Evolutionary conservation across 306 rosid genomes (phyloP).

Genomic region (Lathyrus sativus): DNA sequence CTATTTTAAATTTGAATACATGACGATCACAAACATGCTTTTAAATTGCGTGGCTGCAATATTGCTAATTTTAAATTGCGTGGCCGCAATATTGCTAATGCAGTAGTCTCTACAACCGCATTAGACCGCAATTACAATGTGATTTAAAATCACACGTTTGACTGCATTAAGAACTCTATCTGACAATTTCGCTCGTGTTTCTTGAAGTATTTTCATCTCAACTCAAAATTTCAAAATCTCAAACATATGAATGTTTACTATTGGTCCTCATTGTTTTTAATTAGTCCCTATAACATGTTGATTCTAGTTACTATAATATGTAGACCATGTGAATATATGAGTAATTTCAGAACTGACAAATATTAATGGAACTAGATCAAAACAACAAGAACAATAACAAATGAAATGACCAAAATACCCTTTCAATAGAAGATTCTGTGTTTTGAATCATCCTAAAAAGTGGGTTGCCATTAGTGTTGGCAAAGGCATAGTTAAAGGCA

Average conservation of each 20-base stretch:
- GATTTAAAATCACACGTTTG: too few species aligned
- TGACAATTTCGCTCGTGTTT: too few species aligned
- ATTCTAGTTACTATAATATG: not conserved
- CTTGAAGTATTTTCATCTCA: too few species aligned
- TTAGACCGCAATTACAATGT: too few species aligned
- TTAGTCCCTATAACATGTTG: not conserved
- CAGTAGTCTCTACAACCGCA: not conserved
- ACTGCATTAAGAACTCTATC: too few species aligned
- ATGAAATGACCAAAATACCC: constrained; percentile 48
- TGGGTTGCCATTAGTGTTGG: constrained; percentile 53
- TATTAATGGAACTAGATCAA: not conserved
- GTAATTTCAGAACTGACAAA: not conserved
- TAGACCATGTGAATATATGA: not conserved
- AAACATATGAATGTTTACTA: not conserved
- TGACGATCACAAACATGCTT: not conserved
- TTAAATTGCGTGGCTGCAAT: too few species aligned
- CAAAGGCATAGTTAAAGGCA: constrained; percentile 48
- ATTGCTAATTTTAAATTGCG: too few species aligned
- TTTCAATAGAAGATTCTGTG: constrained; percentile 81
- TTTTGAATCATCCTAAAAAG: constrained; percentile 51
- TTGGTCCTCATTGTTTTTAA: not conserved
- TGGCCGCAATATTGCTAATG: not conserved
- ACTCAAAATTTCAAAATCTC: too few species aligned
- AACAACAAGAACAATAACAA: not conserved
- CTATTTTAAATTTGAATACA: not conserved